Conservation (phyloP, 352 stramenopile genomes). For the Plasmopara viticola region DNA sequence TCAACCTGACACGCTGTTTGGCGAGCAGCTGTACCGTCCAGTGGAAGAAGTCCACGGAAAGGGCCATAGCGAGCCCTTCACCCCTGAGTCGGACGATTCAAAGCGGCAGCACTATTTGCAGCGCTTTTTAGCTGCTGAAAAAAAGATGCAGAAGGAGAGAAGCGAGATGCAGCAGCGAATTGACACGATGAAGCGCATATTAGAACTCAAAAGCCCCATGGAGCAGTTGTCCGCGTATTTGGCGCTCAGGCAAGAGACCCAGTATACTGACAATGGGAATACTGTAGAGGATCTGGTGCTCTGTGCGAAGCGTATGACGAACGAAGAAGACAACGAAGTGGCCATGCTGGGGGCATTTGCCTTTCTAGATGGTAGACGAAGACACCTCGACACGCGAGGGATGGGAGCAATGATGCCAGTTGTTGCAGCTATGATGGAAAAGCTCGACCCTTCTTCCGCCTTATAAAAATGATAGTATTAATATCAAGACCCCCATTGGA, state of each 20-base stretch:
- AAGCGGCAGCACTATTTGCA: constrained; percentile 43
- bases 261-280: constrained; percentile 22
- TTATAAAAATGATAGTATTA: constrained; percentile 5
- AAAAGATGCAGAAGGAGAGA: constrained; percentile 30
- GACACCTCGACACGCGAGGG: constrained; percentile 14
- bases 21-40: constrained; percentile 10
- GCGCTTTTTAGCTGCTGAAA: constrained; percentile 31
- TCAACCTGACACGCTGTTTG: constrained; percentile 1
- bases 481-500: constrained; percentile 80
- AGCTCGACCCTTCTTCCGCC: constrained; percentile 21
- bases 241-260: constrained; percentile 36
- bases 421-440: constrained; percentile 58
- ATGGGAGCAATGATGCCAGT: constrained; percentile 42
- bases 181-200: constrained; percentile 48
- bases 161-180: constrained; percentile 36
- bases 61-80: constrained; percentile 5
- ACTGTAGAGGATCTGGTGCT: constrained; percentile 48
- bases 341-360: constrained; percentile 59
- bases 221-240: constrained; percentile 64
- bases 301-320: constrained; percentile 37
- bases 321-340: constrained; percentile 44
- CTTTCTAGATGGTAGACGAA: constrained; percentile 38
- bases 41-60: constrained; percentile 6
- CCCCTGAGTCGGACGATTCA: constrained; percentile 16
- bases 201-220: constrained; percentile 43